Conservation (phyloP, 441 rosid species). For the Codiaeum variegatum region DNA sequence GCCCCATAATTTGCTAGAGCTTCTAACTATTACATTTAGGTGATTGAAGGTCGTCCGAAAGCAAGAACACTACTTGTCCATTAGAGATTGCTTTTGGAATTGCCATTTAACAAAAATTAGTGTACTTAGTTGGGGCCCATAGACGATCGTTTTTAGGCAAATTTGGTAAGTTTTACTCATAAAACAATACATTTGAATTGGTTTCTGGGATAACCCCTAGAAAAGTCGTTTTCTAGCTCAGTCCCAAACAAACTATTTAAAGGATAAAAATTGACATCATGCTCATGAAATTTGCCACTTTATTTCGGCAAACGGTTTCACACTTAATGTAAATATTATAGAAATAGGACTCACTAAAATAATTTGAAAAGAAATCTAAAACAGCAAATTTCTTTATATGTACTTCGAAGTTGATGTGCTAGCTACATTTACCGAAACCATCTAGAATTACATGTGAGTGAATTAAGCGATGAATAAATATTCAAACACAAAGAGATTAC, state of each 20-base stretch:
- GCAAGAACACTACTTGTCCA: neutral
- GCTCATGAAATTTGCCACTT: neutral
- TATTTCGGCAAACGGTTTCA: neutral
- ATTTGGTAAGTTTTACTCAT: neutral
- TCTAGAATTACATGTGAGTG: neutral
- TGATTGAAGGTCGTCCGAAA: neutral
- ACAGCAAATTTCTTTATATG: neutral
- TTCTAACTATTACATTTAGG: neutral
- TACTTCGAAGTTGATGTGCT: neutral
- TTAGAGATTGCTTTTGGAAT: neutral
- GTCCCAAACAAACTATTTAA: too few relatives aligned
- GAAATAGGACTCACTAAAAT: neutral
- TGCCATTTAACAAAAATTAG: too few relatives aligned
- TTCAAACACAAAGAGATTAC: constrained; percentile 35
- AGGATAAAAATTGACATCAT: neutral
- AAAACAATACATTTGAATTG: neutral
- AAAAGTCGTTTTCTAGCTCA: too few relatives aligned
- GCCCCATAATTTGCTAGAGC: neutral
- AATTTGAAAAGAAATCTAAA: neutral
- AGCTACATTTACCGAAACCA: neutral
- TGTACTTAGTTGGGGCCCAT: too few relatives aligned
- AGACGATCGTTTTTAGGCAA: neutral
- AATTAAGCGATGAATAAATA: neutral
- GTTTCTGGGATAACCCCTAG: neutral
- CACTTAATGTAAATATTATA: neutral